Conservation (phyloP, 345 rosid species). For the Arabis alpina region DNA sequence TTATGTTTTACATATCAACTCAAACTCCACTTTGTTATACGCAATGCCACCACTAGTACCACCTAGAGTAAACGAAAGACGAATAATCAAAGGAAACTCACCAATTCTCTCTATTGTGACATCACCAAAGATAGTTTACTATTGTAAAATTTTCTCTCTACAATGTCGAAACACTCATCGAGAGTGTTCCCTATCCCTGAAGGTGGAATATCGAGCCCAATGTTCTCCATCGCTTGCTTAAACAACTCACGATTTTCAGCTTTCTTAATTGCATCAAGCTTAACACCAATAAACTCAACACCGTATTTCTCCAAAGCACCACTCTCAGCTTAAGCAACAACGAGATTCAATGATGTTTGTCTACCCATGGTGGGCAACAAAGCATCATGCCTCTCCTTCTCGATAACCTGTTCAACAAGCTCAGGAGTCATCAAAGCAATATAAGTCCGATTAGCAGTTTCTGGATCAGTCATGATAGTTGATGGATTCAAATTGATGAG, state of each 20-base stretch:
- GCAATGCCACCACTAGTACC: conserved; percentile 99
- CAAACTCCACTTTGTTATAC: conserved; percentile 90
- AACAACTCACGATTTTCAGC: conserved; percentile 92
- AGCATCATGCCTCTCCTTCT: conserved; percentile 88
- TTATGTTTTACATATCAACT: conserved; percentile 67
- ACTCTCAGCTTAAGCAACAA: conserved; percentile 81
- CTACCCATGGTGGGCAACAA: conserved; percentile 97
- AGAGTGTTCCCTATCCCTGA: conserved; percentile 87
- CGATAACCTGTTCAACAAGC: conserved; percentile 80
- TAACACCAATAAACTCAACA: conserved; percentile 91
- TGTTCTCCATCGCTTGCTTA: conserved; percentile 85
- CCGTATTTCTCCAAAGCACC: conserved; percentile 76
- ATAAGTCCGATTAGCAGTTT: conserved; percentile 84
- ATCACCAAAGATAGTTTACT: no score
- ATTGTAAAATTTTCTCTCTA: conserved; percentile 17
- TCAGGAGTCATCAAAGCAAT: conserved; percentile 89
- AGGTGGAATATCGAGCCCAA: conserved; percentile 90
- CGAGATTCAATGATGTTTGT: conserved; percentile 92
- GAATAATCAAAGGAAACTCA: conserved; percentile 90
- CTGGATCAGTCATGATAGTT: conserved; percentile 98
- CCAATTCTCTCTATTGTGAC: conserved; percentile 52
- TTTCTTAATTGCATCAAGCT: conserved; percentile 86
- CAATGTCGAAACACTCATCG: conserved; percentile 79
- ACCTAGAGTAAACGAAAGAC: conserved; percentile 92
- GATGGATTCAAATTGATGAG: conserved; percentile 95